A percentile compares a stretch with the other conserved stretches of the same genome.
These are phyloP conservation scores for Oryza rufipogon DNA, from an alignment of 176 grass and related monocot genomes.

Conservation along the genomic window DNA sequence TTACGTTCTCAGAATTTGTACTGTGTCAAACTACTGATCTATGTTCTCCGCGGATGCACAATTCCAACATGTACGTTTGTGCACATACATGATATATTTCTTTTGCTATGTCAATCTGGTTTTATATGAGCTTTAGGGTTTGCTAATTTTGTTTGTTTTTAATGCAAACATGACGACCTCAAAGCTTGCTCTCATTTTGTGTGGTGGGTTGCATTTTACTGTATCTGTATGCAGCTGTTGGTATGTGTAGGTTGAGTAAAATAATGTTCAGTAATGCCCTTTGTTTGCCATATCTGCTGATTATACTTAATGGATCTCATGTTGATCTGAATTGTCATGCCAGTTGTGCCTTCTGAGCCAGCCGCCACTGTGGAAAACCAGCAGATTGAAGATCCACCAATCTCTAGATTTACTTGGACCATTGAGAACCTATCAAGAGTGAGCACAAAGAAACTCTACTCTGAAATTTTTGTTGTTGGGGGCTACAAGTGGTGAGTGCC, in stretches of 20 bases:
- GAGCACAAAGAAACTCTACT: conserved; percentile 88
- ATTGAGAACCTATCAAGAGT: conserved; percentile 92
- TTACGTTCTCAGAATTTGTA: background rate
- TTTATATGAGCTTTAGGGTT: conserved; percentile 22
- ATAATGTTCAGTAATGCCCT: conserved; percentile 24
- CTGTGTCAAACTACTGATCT: background rate
- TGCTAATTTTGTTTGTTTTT: background rate
- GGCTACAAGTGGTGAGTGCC: conserved; percentile 81
- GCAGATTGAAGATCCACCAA: conserved; percentile 77
- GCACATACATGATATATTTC: background rate
- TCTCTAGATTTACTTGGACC: conserved; percentile 92
- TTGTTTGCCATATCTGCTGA: conserved; percentile 9
- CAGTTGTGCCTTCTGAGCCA: conserved; percentile 69
- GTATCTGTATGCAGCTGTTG: background rate
- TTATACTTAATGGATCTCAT: conserved; percentile 33
- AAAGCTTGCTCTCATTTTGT: background rate
- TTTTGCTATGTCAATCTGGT: conserved; percentile 1
- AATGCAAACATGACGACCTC: conserved; percentile 3
- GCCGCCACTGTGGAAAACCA: conserved; percentile 79
- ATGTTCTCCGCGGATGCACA: background rate
- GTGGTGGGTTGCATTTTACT: conserved; percentile 26
- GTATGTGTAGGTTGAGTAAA: background rate
- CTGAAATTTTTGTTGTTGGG: conserved; percentile 85
- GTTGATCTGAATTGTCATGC: conserved; percentile 4
- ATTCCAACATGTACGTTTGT: background rate